These are phyloP conservation scores for Lactarius hatsudake DNA, from an alignment of 768 basidiomycete species.

Conservation along the genomic window DNA sequence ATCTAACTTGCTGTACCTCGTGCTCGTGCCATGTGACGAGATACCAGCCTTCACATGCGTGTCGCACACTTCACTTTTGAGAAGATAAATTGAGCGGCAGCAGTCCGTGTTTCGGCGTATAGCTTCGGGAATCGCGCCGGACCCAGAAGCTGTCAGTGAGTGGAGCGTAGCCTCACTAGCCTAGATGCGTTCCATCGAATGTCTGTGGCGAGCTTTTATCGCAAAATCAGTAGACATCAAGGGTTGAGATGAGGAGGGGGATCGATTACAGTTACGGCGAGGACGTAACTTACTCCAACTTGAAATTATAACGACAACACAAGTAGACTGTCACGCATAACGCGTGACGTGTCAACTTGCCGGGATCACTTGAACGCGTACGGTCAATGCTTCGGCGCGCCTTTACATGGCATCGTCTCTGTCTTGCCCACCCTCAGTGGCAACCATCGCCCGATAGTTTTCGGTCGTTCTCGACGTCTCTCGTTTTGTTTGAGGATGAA, in stretches of 20 bases:
- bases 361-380: background rate
- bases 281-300: too few species aligned
- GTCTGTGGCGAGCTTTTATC: background rate
- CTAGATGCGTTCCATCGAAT: background rate
- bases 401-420: background rate
- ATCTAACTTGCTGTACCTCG: background rate
- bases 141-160: background rate
- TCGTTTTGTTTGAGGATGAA: background rate
- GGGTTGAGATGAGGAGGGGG: background rate
- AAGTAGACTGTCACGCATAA: too few species aligned
- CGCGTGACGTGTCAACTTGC: too few species aligned
- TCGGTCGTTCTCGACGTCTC: background rate
- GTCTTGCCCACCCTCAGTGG: background rate
- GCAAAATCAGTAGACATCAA: background rate
- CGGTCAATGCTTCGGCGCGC: slow-evolving; percentile 8
- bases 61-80: background rate
- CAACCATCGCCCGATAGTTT: background rate
- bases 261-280: background rate
- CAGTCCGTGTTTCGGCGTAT: background rate
- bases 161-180: background rate
- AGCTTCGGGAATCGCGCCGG: background rate
- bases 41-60: background rate
- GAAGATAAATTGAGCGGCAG: background rate
- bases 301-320: too few species aligned
- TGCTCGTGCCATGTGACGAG: background rate